These are phyloP conservation scores for Coemansia sp. DNA, from an alignment of 192 early-diverging fungal genomes.

Conservation along the genomic window DNA sequence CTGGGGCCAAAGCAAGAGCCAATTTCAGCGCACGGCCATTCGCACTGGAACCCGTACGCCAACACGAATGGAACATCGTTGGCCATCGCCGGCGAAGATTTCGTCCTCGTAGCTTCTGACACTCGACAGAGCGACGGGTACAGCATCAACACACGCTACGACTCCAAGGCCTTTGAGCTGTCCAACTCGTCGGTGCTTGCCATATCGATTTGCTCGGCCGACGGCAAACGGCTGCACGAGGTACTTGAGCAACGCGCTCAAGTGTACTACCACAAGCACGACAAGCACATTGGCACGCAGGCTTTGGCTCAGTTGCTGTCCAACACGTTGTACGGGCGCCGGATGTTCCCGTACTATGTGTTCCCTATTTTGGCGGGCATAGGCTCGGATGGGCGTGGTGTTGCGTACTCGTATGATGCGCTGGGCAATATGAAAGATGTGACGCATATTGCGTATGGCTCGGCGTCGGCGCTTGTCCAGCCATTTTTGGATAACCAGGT, in stretches of 20 bases:
- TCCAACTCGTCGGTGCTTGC: constrained; percentile 82
- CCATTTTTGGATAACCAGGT: constrained; percentile 98
- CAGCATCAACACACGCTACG: constrained; percentile 90
- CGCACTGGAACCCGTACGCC: constrained; percentile 86
- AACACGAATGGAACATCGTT: constrained; percentile 86
- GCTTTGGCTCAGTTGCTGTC: constrained; percentile 95
- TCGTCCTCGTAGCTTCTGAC: constrained; percentile 90
- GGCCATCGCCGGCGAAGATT: constrained; percentile 95
- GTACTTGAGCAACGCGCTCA: constrained; percentile 82
- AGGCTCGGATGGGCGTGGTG: constrained; percentile 84
- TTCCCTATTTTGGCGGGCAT: constrained; percentile 88
- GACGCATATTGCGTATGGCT: constrained; percentile 73
- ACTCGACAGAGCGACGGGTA: constrained; percentile 89
- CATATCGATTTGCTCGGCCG: constrained; percentile 86
- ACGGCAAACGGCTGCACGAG: constrained; percentile 81
- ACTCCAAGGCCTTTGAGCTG: constrained; percentile 87
- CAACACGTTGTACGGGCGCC: constrained; percentile 84
- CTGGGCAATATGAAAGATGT: constrained; percentile 88
- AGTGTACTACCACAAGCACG: constrained; percentile 91
- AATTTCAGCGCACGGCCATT: constrained; percentile 35
- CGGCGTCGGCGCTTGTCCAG: constrained; percentile 87
- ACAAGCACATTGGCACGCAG: constrained; percentile 77
- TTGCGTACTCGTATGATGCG: constrained; percentile 90
- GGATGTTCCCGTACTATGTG: constrained; percentile 97
- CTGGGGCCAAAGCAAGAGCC: constrained; percentile 17